Conservation (phyloP, 106 monocot species). For the Acorus gramineus region DNA sequence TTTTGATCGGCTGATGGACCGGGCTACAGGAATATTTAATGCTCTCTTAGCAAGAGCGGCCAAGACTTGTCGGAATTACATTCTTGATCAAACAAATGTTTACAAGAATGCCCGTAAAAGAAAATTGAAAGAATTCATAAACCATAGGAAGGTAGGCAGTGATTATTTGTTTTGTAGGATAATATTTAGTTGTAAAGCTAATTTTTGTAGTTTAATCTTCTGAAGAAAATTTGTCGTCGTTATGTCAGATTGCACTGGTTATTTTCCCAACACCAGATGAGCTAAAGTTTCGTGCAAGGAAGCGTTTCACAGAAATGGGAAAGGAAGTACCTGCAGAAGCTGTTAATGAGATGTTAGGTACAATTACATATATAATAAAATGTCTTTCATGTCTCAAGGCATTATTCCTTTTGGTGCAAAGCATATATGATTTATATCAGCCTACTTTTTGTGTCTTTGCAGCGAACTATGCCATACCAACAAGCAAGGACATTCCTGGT, state of each 20-base stretch:
- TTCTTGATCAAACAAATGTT: constrained; percentile 80
- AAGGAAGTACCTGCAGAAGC: constrained; percentile 81
- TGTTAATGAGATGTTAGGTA: constrained; percentile 75
- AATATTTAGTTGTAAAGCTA: too few species aligned
- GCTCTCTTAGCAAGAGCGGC: constrained; percentile 46
- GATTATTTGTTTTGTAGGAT: neutral
- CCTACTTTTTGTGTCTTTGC: constrained; percentile 3
- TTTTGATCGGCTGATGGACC: constrained; percentile 60
- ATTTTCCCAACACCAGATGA: constrained; percentile 51
- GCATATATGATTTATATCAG: too few species aligned
- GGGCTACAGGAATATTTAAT: constrained; percentile 64
- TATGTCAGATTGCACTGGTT: constrained; percentile 50
- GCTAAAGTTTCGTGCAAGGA: constrained; percentile 36
- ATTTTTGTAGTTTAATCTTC: neutral
- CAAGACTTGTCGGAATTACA: constrained; percentile 52
- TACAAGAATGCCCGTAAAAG: constrained; percentile 62
- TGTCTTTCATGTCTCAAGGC: too few species aligned
- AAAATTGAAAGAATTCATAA: constrained; percentile 44
- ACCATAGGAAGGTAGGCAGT: constrained; percentile 39
- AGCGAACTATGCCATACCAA: constrained; percentile 58
- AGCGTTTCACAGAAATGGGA: constrained; percentile 62
- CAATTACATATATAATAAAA: too few species aligned
- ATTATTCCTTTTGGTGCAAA: too few species aligned
- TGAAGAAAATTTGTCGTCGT: too few species aligned
- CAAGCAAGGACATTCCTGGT: constrained; percentile 33